Base-by-base conservation (phyloP, 805 yeast species). In the Peterozyma xylosa region DNA sequence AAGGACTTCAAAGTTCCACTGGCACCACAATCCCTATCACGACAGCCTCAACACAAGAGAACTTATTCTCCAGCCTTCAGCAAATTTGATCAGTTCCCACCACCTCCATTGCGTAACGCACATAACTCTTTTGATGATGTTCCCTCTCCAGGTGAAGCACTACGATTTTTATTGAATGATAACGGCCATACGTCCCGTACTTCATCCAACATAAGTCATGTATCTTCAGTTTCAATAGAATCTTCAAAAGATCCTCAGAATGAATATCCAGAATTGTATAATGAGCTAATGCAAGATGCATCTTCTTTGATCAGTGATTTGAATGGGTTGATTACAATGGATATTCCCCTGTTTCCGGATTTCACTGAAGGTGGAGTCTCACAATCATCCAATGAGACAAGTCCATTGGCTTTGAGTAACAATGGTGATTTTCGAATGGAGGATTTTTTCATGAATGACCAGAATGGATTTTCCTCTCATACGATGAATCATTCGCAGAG, bases 251-350 rank as follows among this genome's bases (percentile, higher is more conserved):
- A 34, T 27, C 9, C 13, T 27, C 33, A 35, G 3, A 37, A 43
- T 9, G 51, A 52, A 38, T 42, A 46, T 15, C 44, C 47, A n/a
- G 63, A 58, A 35, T 33, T 62, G 1, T 63, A 62, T 42, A 54
- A 56, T 35, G 60, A 52, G 35, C 47, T 64, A 3, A 52, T 64
- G 43, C 52, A 58, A 38, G 67, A 65, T 35, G 67, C 67, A 4
- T 55, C 64, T 15, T 53, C 57, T 42, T 49, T 64, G 43, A 64
- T 64, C 40, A 54, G 61, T 11, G 67, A 64, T 42, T 50, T 64
- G 42, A 63, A 63, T 44, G 64, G 58, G 14, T 45, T 64, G 41
- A 61, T 64, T 36, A 55, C 58, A 11, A 35, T 35, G 7, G 47
- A 45, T 33, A 27, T 38, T 11, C 47, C 47, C 16, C 39, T 39